These are phyloP conservation scores for Picea glauca DNA, from an alignment of 75 land plant species.

Conservation along the genomic window DNA sequence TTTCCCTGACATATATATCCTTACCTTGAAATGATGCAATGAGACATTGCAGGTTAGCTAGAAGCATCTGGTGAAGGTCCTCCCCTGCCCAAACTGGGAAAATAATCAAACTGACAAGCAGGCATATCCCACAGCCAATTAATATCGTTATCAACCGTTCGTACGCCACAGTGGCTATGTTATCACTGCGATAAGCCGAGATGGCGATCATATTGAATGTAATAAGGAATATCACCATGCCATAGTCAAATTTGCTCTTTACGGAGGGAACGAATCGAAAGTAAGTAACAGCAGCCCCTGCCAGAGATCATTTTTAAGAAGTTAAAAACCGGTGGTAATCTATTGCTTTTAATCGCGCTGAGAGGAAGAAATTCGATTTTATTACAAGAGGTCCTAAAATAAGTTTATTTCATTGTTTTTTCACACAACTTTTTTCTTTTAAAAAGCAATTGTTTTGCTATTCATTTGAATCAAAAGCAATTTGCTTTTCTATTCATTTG, in stretches of 20 bases:
- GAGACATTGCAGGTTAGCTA: constrained; percentile 43
- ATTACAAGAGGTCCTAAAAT: not conserved
- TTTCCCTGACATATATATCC: not conserved
- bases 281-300: constrained; percentile 61
- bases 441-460: no score
- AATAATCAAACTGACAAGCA: constrained; percentile 43
- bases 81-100: constrained; percentile 78
- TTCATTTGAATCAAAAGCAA: no score
- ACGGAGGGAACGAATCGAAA: constrained; percentile 59
- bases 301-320: not conserved
- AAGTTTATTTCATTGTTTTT: no score
- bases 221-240: constrained; percentile 61
- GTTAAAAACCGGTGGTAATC: not conserved
- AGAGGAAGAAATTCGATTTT: not conserved
- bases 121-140: constrained; percentile 64
- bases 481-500: no score
- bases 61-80: constrained; percentile 55
- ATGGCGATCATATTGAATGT: constrained; percentile 67
- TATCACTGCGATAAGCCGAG: constrained; percentile 44
- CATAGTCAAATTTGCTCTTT: constrained; percentile 75
- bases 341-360: not conserved
- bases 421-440: no score
- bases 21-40: constrained; percentile 59
- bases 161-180: constrained; percentile 40
- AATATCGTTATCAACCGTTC: constrained; percentile 48